Conservation (phyloP, 768 basidiomycete species). For the Paxillus ammoniavirescens region DNA sequence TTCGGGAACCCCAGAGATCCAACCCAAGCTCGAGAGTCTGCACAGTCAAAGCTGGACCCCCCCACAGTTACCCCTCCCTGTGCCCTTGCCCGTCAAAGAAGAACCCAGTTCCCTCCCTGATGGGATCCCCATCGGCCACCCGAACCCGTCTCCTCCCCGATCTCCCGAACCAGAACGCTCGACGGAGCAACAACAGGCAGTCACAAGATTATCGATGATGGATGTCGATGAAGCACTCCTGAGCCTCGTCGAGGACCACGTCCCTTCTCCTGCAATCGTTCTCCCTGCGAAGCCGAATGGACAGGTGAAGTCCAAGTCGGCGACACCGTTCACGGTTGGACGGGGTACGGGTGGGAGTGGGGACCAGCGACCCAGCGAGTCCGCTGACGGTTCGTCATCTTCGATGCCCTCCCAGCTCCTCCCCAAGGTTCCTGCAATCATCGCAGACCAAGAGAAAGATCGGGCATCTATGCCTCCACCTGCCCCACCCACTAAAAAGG, state of each 20-base stretch:
- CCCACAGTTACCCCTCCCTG: slow-evolving; percentile 13
- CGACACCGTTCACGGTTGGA: background rate
- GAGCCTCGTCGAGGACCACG: slow-evolving; percentile 61
- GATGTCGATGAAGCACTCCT: slow-evolving; percentile 64
- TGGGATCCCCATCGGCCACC: background rate
- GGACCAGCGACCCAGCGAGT: slow-evolving; percentile 2
- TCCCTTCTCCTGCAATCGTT: slow-evolving; percentile 9
- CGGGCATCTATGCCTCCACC: slow-evolving; percentile 64
- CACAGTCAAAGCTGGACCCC: slow-evolving; percentile 8
- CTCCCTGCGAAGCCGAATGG: background rate
- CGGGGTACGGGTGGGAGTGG: background rate
- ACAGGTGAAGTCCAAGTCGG: slow-evolving; percentile 1
- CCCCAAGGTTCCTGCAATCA: slow-evolving; percentile 9
- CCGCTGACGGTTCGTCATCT: slow-evolving; percentile 1
- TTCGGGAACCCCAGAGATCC: background rate
- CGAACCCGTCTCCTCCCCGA: slow-evolving; percentile 7
- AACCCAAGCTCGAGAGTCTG: background rate
- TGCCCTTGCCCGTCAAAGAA: slow-evolving; percentile 1
- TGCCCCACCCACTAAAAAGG: slow-evolving; percentile 23
- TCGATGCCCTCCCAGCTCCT: slow-evolving; percentile 4
- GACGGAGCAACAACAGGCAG: slow-evolving; percentile 2
- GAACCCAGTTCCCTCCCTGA: background rate
- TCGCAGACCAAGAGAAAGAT: slow-evolving; percentile 30
- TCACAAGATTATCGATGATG: slow-evolving; percentile 31
- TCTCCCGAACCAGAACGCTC: slow-evolving; percentile 7